Conservation (phyloP, 1,284 basidiomycete genomes). For the Pterula multifida region DNA sequence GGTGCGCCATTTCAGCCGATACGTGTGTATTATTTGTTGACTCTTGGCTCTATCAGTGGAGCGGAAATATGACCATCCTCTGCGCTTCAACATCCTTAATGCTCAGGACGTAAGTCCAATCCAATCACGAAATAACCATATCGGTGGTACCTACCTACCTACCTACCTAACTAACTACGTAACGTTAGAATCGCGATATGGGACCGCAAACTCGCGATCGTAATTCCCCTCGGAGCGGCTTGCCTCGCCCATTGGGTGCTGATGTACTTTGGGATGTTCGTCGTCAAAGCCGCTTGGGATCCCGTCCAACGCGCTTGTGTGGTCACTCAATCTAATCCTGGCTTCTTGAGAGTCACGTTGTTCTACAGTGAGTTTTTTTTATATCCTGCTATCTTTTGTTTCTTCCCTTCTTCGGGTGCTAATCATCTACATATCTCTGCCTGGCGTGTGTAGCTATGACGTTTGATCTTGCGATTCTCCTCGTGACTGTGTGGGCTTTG, state of each 20-base stretch:
- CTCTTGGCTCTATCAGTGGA: constrained; percentile 28
- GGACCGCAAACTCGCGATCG: constrained; percentile 41
- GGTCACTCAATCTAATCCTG: constrained; percentile 38
- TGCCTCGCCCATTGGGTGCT: constrained; percentile 55
- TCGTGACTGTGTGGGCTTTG: constrained; percentile 39
- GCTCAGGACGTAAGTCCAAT: constrained; percentile 45
- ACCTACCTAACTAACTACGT: constrained; percentile 5
- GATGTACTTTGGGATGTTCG: constrained; percentile 57
- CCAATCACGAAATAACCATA: not conserved
- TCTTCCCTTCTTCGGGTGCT: constrained; percentile 1
- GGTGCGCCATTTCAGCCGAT: constrained; percentile 21
- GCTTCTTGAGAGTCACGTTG: constrained; percentile 49
- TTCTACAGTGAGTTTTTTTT: constrained; percentile 44
- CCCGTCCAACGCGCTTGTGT: constrained; percentile 26
- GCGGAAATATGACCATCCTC: constrained; percentile 53
- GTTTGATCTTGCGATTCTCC: constrained; percentile 49
- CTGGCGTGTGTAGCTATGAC: constrained; percentile 37
- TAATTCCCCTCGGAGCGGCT: constrained; percentile 37
- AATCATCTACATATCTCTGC: constrained; percentile 1
- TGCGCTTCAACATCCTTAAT: constrained; percentile 56
- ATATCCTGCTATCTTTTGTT: constrained; percentile 3
- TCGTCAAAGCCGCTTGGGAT: constrained; percentile 45
- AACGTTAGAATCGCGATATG: constrained; percentile 49
- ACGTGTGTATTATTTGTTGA: not conserved
- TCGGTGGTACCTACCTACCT: not conserved